phyloP scores from a whole-genome alignment of 495 filamentous ascomycete genomes.

The Neurospora hispaniola region DNA sequence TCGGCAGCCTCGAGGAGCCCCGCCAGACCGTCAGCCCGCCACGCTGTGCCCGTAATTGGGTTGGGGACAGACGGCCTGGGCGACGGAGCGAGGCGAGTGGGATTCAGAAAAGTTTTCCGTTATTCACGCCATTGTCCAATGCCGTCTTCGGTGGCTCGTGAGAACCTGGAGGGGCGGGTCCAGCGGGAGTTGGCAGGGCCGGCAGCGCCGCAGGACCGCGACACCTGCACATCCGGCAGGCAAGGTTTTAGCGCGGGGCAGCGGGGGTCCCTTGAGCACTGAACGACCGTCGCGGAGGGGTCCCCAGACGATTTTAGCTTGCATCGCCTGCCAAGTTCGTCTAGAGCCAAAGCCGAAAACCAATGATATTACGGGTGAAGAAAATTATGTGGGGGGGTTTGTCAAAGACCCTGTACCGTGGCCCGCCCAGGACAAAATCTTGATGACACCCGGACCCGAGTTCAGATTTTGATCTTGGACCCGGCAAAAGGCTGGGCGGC shows the following conservation, averaged over 20 bases:
- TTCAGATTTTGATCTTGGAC: too few species aligned
- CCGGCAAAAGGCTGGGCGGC: too few species aligned
- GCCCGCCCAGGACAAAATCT: too few species aligned
- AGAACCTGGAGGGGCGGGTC: neutral
- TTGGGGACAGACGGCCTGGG: neutral
- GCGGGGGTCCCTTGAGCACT: neutral
- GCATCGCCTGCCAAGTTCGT: neutral
- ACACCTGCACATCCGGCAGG: neutral
- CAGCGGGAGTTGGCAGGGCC: neutral
- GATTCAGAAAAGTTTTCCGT: neutral
- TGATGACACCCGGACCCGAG: too few species aligned
- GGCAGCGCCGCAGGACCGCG: neutral
- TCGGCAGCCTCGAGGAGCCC: neutral
- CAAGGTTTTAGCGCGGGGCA: neutral
- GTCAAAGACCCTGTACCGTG: neutral
- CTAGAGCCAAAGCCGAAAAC: neutral
- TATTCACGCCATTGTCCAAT: neutral
- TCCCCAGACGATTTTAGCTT: neutral
- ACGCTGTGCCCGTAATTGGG: neutral
- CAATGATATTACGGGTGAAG: neutral
- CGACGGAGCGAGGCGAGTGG: neutral
- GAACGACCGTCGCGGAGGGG: neutral
- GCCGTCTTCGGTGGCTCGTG: neutral
- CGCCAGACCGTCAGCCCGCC: neutral
- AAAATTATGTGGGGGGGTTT: neutral